Evolutionary conservation across 345 rosid species (phyloP).

Genomic region (Acer saccharum): DNA sequence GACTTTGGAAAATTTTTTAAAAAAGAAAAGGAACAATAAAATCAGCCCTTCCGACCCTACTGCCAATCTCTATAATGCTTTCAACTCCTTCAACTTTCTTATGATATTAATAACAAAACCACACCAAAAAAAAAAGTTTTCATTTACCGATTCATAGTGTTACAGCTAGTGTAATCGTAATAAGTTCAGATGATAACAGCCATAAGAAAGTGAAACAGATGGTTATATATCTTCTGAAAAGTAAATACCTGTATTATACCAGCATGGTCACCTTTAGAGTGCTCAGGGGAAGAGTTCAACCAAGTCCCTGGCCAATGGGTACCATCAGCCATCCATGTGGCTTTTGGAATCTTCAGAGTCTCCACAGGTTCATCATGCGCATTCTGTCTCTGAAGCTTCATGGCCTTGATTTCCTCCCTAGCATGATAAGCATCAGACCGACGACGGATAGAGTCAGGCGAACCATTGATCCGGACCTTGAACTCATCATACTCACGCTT

Average conservation of each 20-base stretch:
- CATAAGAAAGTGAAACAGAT: slow-evolving; percentile 12
- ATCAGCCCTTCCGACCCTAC: not conserved
- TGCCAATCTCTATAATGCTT: not conserved
- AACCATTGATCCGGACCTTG: slow-evolving; percentile 88
- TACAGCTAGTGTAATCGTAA: not conserved
- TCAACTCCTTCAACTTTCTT: not conserved
- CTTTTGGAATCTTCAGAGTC: slow-evolving; percentile 80
- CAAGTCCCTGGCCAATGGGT: slow-evolving; percentile 99
- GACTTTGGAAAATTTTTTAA: no score
- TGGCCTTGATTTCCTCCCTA: slow-evolving; percentile 92
- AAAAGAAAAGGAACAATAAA: slow-evolving; percentile 15
- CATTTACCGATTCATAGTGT: not conserved
- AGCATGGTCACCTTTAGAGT: slow-evolving; percentile 86
- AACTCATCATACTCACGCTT: slow-evolving; percentile 99
- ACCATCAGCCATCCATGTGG: slow-evolving; percentile 99
- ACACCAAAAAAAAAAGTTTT: not conserved
- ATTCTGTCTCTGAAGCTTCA: slow-evolving; percentile 89
- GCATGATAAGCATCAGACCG: slow-evolving; percentile 97
- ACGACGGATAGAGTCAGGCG: slow-evolving; percentile 93
- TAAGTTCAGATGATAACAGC: not conserved
- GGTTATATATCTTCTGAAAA: not conserved
- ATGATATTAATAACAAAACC: not conserved
- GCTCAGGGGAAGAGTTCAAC: slow-evolving; percentile 70
- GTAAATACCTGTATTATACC: slow-evolving; percentile 86
- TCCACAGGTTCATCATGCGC: slow-evolving; percentile 71